A percentile compares a stretch with the other conserved stretches of the same genome.
Evolutionary conservation across 1,284 basidiomycete species (phyloP).

Genomic region (Rhodotorula sp.): DNA sequence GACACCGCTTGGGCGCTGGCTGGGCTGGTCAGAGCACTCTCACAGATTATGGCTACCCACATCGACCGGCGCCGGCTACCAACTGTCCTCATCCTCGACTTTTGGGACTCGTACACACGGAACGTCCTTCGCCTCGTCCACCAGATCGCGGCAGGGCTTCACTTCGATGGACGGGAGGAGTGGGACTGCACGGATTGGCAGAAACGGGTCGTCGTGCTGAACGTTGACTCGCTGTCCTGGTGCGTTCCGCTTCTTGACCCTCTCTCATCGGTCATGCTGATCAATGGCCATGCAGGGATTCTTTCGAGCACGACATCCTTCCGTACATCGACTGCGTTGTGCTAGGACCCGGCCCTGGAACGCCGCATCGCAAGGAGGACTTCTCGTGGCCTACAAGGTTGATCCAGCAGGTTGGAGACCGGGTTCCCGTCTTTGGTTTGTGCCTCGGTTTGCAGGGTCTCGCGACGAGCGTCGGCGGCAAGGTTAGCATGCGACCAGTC

Average conservation of each 20-base stretch:
- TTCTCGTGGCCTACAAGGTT: constrained; percentile 66
- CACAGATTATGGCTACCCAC: no score
- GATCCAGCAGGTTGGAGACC: constrained; percentile 60
- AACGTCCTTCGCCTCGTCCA: constrained; percentile 53
- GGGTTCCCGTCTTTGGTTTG: constrained; percentile 76
- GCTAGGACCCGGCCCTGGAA: constrained; percentile 76
- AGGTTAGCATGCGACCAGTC: constrained; percentile 53
- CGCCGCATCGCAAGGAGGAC: constrained; percentile 63
- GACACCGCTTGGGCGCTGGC: no score
- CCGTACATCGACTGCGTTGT: constrained; percentile 65
- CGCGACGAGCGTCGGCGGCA: constrained; percentile 71
- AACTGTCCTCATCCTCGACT: constrained; percentile 67
- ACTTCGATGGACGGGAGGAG: constrained; percentile 59
- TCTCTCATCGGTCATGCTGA: background rate
- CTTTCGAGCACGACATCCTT: constrained; percentile 57
- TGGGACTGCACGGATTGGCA: constrained; percentile 29
- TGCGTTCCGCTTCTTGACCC: background rate
- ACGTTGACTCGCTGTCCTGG: constrained; percentile 63
- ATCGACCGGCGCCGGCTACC: constrained; percentile 7
- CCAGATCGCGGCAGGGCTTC: constrained; percentile 57
- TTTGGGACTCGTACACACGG: constrained; percentile 80
- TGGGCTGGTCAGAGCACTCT: no score
- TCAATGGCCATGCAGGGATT: constrained; percentile 38
- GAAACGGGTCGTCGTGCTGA: constrained; percentile 63
- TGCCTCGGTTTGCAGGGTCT: constrained; percentile 92